Percentiles rank a stretch among this genome's conserved stretches.
Conservation (phyloP, 1,139 yeast species). For the Scheffersomyces titani region DNA sequence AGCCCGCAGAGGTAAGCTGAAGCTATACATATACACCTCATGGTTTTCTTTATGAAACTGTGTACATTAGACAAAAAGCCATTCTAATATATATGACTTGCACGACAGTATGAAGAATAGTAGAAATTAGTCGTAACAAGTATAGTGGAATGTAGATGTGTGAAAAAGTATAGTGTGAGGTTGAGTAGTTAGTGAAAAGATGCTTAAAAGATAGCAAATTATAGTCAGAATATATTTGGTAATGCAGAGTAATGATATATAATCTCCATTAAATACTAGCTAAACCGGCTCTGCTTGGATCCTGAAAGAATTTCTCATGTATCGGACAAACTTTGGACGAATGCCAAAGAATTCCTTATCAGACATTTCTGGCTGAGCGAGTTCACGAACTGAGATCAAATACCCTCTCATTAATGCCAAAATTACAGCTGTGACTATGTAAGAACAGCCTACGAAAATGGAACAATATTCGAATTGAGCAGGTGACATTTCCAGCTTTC, state of each 20-base stretch:
- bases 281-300: background rate
- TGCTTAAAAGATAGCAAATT: background rate
- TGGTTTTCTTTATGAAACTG: background rate
- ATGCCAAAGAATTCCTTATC: background rate
- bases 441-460: constrained; percentile 52
- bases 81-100: background rate
- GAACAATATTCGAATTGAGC: constrained; percentile 48
- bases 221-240: background rate
- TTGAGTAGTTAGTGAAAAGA: no score
- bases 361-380: background rate
- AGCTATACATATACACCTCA: background rate
- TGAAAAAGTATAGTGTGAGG: no score
- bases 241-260: background rate
- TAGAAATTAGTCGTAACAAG: background rate
- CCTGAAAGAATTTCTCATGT: background rate
- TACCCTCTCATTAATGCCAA: constrained; percentile 48
- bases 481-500: constrained; percentile 34
- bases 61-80: constrained; percentile 2
- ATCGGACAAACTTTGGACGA: background rate
- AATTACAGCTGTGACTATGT: constrained; percentile 37
- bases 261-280: background rate
- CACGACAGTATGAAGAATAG: background rate
- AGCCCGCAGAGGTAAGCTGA: constrained; percentile 2
- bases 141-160: no score
- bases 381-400: constrained; percentile 21